Percentiles rank a stretch among this genome's conserved stretches.
These are phyloP conservation scores for Leccinum uliginosum DNA, from an alignment of 768 basidiomycete species.

Conservation along the genomic window DNA sequence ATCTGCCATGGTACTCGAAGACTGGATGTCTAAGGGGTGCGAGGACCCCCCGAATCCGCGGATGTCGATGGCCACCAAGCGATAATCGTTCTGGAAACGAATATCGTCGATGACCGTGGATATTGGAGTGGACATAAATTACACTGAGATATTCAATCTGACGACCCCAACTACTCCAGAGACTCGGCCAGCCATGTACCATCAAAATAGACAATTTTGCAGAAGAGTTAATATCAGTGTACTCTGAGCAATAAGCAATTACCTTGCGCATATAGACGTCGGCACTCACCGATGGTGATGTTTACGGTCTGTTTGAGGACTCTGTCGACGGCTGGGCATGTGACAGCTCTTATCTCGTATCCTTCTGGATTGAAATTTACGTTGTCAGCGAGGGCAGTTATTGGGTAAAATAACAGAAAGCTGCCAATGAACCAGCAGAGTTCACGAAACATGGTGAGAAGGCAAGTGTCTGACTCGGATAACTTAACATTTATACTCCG, in stretches of 20 bases:
- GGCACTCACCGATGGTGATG: slow-evolving; percentile 45
- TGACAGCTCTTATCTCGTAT: slow-evolving; percentile 32
- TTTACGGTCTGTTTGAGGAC: slow-evolving; percentile 29
- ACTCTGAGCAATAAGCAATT: slow-evolving; percentile 38
- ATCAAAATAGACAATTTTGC: slow-evolving; percentile 53
- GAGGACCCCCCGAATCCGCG: slow-evolving; percentile 70
- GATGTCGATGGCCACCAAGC: slow-evolving; percentile 55
- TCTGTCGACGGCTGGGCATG: slow-evolving; percentile 42
- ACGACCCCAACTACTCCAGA: slow-evolving; percentile 72
- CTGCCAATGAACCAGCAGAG: background rate
- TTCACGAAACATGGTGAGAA: background rate
- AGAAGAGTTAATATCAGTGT: slow-evolving; percentile 57
- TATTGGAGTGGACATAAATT: background rate
- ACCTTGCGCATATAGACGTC: slow-evolving; percentile 4
- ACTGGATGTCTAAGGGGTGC: slow-evolving; percentile 57
- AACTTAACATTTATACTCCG: background rate
- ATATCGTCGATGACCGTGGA: background rate
- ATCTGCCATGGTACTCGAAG: slow-evolving; percentile 58
- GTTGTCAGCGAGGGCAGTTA: background rate
- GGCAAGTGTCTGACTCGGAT: background rate
- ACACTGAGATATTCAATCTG: slow-evolving; percentile 69
- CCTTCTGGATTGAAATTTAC: slow-evolving; percentile 35
- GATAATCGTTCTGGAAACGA: slow-evolving; percentile 49
- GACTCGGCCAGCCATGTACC: slow-evolving; percentile 76
- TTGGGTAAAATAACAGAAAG: background rate